Evolutionary conservation across 345 rosid genomes (phyloP).

Genomic region (Syzygium grande): DNA sequence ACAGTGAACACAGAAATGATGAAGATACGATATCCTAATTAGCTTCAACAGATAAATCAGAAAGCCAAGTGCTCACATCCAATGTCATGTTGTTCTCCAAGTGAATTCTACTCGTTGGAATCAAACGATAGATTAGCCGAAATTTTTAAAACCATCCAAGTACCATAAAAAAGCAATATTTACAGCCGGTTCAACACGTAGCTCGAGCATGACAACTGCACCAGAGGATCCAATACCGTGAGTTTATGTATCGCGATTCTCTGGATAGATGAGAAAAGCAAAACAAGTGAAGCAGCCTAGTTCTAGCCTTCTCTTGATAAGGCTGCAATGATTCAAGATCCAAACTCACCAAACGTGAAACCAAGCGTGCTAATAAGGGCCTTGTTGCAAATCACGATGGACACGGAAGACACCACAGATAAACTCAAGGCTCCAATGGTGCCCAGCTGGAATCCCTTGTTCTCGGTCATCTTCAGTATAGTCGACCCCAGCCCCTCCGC

Average conservation of each 20-base stretch:
- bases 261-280: neutral
- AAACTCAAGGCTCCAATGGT: conserved; percentile 88
- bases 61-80: neutral
- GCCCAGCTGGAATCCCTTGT: conserved; percentile 89
- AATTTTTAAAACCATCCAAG: neutral
- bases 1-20: neutral
- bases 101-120: neutral
- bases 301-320: neutral
- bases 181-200: neutral
- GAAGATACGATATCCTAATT: neutral
- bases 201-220: neutral
- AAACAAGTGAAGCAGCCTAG: too few relatives aligned
- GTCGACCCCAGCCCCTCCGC: conserved; percentile 12
- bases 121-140: neutral
- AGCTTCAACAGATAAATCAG: neutral
- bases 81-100: neutral
- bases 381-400: conserved; percentile 98
- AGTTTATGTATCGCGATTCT: neutral
- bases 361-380: conserved; percentile 98
- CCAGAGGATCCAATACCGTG: neutral
- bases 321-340: neutral
- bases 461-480: conserved; percentile 73
- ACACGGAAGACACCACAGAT: conserved; percentile 98
- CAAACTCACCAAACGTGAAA: conserved; percentile 71
- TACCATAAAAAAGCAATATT: neutral